phyloP scores from a whole-genome alignment of 192 early-diverging fungal genomes.

The Backusella mclennaniae region DNA sequence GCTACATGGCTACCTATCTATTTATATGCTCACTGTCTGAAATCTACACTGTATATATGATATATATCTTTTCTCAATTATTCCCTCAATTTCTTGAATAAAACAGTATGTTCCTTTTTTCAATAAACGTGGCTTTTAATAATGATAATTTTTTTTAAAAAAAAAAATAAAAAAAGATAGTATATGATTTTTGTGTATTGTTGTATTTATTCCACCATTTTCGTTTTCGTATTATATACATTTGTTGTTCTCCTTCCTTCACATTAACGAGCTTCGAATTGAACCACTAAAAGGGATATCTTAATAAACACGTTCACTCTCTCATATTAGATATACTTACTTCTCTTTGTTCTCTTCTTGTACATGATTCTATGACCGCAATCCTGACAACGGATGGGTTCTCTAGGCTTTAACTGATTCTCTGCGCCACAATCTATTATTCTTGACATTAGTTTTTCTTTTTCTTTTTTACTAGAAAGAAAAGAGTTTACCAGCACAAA shows the following conservation, averaged over 20 bases:
- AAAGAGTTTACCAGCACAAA: conserved; percentile 34
- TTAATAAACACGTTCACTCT: background rate
- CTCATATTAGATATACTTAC: conserved; percentile 42
- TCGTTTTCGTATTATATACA: background rate
- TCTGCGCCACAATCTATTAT: conserved; percentile 74
- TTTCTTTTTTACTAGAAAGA: background rate
- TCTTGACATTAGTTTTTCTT: background rate
- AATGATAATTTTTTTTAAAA: background rate
- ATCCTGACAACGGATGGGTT: conserved; percentile 95
- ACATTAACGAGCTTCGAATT: conserved; percentile 93
- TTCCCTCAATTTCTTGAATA: no score
- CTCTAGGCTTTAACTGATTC: conserved; percentile 91
- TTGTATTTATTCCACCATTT: background rate
- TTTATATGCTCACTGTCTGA: no score
- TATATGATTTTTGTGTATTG: background rate
- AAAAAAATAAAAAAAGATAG: background rate
- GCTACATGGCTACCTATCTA: no score
- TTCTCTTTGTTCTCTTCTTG: conserved; percentile 95
- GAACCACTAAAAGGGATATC: conserved; percentile 72
- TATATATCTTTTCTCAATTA: no score
- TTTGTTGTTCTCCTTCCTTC: background rate
- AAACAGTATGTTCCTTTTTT: background rate
- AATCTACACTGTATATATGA: no score
- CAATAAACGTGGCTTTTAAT: background rate
- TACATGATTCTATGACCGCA: conserved; percentile 97